These are phyloP conservation scores for Fusarium aywerte DNA, from an alignment of 2,329 filamentous ascomycete genomes.

Conservation along the genomic window DNA sequence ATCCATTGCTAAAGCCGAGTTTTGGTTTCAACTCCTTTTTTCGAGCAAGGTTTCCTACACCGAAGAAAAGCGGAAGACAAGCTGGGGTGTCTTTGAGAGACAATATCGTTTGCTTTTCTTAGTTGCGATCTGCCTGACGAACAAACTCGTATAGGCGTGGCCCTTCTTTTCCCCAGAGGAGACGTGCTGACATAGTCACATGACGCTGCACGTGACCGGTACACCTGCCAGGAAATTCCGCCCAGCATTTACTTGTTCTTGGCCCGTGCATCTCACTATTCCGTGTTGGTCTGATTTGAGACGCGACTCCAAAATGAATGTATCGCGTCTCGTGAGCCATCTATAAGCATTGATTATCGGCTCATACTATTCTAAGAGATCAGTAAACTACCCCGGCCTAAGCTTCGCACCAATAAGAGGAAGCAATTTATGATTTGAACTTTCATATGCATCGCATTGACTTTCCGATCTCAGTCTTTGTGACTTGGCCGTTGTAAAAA, in stretches of 20 bases:
- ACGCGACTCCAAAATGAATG: conserved; percentile 28
- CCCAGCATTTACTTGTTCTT: background rate
- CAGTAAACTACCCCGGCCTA: conserved; percentile 1
- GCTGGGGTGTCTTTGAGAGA: background rate
- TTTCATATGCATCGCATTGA: conserved; percentile 10
- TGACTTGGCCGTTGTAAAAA: conserved; percentile 17
- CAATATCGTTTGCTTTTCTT: background rate
- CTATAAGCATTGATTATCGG: conserved; percentile 15
- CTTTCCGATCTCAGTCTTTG: background rate
- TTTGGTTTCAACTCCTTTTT: conserved; percentile 5
- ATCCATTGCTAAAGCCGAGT: conserved; percentile 32
- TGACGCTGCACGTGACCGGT: conserved; percentile 10
- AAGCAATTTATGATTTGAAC: conserved; percentile 3
- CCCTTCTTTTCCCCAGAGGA: no score
- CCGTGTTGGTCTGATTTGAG: conserved; percentile 1
- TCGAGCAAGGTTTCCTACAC: background rate
- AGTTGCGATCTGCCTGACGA: background rate
- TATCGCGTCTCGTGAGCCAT: conserved; percentile 26
- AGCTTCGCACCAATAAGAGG: background rate
- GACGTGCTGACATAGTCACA: background rate
- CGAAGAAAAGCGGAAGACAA: background rate
- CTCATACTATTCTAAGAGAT: conserved; percentile 1
- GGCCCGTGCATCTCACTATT: conserved; percentile 16
- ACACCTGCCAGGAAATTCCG: accelerated
- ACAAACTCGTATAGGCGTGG: background rate